Evolutionary conservation across 176 grass and related monocot species (phyloP).

Genomic region (barley (Hordeum vulgare)): MorexV3_pseudomolecules_assembly NC_058518.1:330083749-330084248

Average conservation of each 20-base stretch:
- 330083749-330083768: neutral
- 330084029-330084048: neutral
- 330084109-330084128: neutral
- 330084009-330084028: neutral
- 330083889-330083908: too few relatives aligned
- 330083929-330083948: too few relatives aligned
- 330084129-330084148: neutral
- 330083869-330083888: too few relatives aligned
- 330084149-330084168: neutral
- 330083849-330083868: too few relatives aligned
- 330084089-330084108: neutral
- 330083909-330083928: too few relatives aligned
- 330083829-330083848: too few relatives aligned
- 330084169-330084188: neutral
- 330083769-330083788: neutral
- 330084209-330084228: neutral
- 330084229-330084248: neutral
- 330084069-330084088: neutral
- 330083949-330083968: too few relatives aligned
- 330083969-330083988: neutral
- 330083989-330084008: constrained; percentile 9
- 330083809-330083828: neutral
- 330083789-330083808: neutral
- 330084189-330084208: neutral
- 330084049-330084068: neutral